Evolutionary conservation across 805 yeast species (phyloP).

Genomic region (Schizosaccharomyces lindneri): DNA sequence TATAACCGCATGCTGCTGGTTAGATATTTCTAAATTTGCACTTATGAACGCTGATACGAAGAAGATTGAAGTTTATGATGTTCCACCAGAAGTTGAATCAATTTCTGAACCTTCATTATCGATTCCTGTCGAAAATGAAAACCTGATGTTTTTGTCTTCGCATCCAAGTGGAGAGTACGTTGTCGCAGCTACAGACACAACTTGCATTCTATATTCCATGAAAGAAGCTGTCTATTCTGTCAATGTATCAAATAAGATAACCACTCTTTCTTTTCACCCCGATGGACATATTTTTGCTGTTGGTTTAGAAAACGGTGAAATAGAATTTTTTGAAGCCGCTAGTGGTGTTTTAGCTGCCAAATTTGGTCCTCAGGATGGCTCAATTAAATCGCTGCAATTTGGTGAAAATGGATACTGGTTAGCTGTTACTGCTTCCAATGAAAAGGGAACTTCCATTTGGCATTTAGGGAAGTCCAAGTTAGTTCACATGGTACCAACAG

Average conservation of each 20-base stretch:
- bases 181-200: background rate
- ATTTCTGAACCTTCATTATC: background rate
- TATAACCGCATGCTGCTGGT: background rate
- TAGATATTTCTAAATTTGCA: background rate
- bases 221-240: background rate
- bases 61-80: background rate
- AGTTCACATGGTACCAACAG: background rate
- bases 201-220: background rate
- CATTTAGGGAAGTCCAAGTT: background rate
- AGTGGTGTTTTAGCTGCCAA: background rate
- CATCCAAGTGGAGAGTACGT: background rate
- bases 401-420: constrained; percentile 3
- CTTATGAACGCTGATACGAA: background rate
- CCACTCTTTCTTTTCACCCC: background rate
- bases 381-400: background rate
- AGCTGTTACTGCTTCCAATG: background rate
- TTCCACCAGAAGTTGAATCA: background rate
- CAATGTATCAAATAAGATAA: background rate
- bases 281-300: constrained; percentile 2
- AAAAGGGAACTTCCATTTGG: background rate
- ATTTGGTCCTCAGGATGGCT: background rate
- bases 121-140: background rate
- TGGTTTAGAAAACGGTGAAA: background rate
- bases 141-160: background rate
- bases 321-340: background rate